A percentile compares a stretch with the other conserved stretches of the same genome.
Conservation (phyloP, 2,329 filamentous ascomycete species). For the Dactylonectria macrodidyma region DNA sequence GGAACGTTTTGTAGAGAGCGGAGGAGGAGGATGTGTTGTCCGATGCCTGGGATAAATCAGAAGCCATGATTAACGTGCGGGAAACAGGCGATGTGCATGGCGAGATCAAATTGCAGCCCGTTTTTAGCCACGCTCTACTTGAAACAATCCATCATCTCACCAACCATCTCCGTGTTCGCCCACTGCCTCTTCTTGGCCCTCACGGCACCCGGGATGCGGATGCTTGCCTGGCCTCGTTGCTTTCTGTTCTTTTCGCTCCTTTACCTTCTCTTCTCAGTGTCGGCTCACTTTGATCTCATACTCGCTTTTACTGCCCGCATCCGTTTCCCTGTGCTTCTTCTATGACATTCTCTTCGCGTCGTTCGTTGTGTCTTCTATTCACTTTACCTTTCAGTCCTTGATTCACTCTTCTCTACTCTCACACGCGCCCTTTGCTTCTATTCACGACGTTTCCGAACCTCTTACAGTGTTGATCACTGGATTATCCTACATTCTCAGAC, state of each 20-base stretch:
- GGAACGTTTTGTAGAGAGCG: too few relatives aligned
- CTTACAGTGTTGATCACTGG: neutral
- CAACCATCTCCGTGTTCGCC: slow-evolving; percentile 16
- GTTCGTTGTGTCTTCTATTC: neutral
- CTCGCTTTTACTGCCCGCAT: neutral
- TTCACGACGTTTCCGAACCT: slow-evolving; percentile 16
- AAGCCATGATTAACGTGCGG: neutral
- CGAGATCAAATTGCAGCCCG: slow-evolving; percentile 5
- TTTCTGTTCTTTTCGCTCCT: too few relatives aligned
- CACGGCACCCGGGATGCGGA: slow-evolving; percentile 3
- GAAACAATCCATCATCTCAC: slow-evolving; percentile 42
- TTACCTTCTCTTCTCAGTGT: slow-evolving; percentile 4
- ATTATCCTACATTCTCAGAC: neutral
- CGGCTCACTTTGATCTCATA: slow-evolving; percentile 7
- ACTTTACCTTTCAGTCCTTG: too few relatives aligned
- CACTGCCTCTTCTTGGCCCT: slow-evolving; percentile 7
- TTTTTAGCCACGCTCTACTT: slow-evolving; percentile 39
- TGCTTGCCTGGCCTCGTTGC: neutral
- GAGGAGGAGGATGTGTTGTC: too few relatives aligned
- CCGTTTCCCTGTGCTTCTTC: neutral
- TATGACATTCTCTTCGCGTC: neutral
- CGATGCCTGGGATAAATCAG: neutral
- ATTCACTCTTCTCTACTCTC: slow-evolving; percentile 4
- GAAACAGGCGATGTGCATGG: slow-evolving; percentile 11
- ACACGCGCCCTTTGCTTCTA: slow-evolving; percentile 7